Percentiles rank a stretch among this genome's conserved stretches.
phyloP scores from a whole-genome alignment of 2,329 filamentous ascomycete genomes.

The Colletotrichum tabaci region DNA sequence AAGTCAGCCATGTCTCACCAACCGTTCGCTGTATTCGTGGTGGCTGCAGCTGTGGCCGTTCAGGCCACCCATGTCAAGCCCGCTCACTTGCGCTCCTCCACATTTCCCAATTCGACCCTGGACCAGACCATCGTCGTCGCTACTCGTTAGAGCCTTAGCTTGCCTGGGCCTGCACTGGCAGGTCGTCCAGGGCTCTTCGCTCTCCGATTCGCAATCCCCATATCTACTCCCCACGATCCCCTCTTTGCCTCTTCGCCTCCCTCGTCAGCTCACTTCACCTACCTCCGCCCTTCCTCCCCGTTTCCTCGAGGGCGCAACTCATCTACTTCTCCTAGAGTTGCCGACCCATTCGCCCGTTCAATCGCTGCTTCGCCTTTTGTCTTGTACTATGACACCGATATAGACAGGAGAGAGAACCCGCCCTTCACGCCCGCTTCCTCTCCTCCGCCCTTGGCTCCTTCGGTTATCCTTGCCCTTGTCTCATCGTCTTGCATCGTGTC shows the following conservation, averaged over 20 bases:
- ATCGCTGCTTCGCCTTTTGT: slow-evolving; percentile 5
- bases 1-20: slow-evolving; percentile 4
- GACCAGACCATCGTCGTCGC: slow-evolving; percentile 10
- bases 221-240: slow-evolving; percentile 42
- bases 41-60: not conserved
- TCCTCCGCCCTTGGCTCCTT: slow-evolving; percentile 8
- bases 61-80: slow-evolving; percentile 9
- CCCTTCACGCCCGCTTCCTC: slow-evolving; percentile 2
- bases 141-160: slow-evolving; percentile 22
- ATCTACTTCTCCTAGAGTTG: slow-evolving; percentile 10
- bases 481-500: slow-evolving; percentile 41
- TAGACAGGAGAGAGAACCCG: slow-evolving; percentile 26
- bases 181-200: slow-evolving; percentile 20
- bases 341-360: not conserved
- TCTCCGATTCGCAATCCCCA: slow-evolving; percentile 39
- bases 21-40: not conserved
- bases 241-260: slow-evolving; percentile 32
- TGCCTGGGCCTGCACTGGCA: not conserved
- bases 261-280: slow-evolving; percentile 31
- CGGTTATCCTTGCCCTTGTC: slow-evolving; percentile 26
- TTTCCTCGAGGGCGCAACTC: slow-evolving; percentile 6
- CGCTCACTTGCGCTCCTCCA: slow-evolving; percentile 14
- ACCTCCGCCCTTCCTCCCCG: slow-evolving; percentile 18
- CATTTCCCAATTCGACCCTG: slow-evolving; percentile 19
- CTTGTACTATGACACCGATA: slow-evolving; percentile 14